These are phyloP conservation scores for Mortierella sp. DNA, from an alignment of 371 early-diverging fungal species.

Conservation along the genomic window DNA sequence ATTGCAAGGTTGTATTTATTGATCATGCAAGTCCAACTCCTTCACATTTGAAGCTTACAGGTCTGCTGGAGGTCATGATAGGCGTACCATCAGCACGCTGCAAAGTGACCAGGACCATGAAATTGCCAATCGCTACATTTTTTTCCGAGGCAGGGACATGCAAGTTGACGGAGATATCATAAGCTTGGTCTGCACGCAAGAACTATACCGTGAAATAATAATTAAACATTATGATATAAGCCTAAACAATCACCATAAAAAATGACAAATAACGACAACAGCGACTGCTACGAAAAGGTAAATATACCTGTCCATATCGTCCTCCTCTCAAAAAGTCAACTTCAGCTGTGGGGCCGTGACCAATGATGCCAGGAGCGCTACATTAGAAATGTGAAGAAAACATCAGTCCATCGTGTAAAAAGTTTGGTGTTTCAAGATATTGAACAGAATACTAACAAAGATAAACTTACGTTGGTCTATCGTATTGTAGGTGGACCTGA, in stretches of 20 bases:
- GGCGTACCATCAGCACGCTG: conserved; percentile 63
- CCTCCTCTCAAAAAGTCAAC: conserved; percentile 56
- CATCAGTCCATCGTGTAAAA: background rate
- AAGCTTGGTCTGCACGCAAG: conserved; percentile 76
- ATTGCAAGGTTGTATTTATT: background rate
- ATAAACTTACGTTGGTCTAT: conserved; percentile 19
- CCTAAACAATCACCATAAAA: background rate
- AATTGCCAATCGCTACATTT: conserved; percentile 87
- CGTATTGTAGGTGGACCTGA: conserved; percentile 67
- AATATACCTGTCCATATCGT: conserved; percentile 48
- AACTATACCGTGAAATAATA: conserved; percentile 37
- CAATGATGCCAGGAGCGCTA: conserved; percentile 35
- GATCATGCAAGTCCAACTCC: background rate
- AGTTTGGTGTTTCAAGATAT: background rate
- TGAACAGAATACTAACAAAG: background rate
- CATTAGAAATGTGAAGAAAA: conserved; percentile 8
- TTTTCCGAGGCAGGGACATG: conserved; percentile 84
- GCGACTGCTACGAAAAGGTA: too few species aligned
- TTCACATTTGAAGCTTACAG: conserved; percentile 61
- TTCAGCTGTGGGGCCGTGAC: conserved; percentile 38
- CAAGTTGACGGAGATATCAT: conserved; percentile 80
- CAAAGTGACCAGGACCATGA: conserved; percentile 85
- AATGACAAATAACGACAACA: background rate
- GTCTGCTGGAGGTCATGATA: conserved; percentile 71
- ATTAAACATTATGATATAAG: background rate